Base-by-base conservation (phyloP, 2,329 filamentous ascomycete species). In the Fusarium aywerte region DNA sequence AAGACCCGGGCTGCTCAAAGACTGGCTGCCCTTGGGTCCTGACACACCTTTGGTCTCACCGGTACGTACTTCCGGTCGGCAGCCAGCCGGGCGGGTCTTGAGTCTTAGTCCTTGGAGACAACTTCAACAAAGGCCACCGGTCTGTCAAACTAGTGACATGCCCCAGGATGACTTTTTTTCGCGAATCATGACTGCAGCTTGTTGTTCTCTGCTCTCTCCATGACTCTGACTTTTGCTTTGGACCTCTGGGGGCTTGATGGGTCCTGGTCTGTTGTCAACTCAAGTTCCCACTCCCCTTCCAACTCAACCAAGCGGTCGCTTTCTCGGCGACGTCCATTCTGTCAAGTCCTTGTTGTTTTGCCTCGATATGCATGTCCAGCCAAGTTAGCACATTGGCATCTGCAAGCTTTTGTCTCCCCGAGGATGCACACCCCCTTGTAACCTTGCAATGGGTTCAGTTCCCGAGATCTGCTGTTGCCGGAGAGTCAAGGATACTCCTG, bases 101-200 rank as follows among this genome's bases (percentile, higher is more conserved):
- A 15, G 39, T 21, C 2, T n/a, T 43, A 43, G 40, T 43, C 27
- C 20, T 32, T 33, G 43, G 50, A 44, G 43, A 65, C 47, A 60
- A 43, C 60, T 50, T 48, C 38, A 47, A 44, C 44, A 40, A 36
- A 51, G 36, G 39, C 21, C 38, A 10, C 44, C 48, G 39, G 27
- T 42, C 65, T 45, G 43, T 65, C 43, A 48, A 52, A 62, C 67
- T 66, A 71, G 57, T 51, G 50, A 60, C 44, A 40, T 58, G 49
- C 42, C 60, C 54, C 68, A 58, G 52, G 42, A 45, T 35, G 25
- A 27, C 48, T 23, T 16, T 23, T 16, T 36, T 63, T 68, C 61
- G 62, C 70, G 70, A 72, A 73, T 69, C 66, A 73, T 68, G 64
- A 45, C 59, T 43, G 48, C 53, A 39, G 43, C 39, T 65, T 52